A percentile compares a stretch with the other conserved stretches of the same genome.
Evolutionary conservation across 2,329 filamentous ascomycete species (phyloP).

Genomic region (Ophiocordyceps sinensis): DNA sequence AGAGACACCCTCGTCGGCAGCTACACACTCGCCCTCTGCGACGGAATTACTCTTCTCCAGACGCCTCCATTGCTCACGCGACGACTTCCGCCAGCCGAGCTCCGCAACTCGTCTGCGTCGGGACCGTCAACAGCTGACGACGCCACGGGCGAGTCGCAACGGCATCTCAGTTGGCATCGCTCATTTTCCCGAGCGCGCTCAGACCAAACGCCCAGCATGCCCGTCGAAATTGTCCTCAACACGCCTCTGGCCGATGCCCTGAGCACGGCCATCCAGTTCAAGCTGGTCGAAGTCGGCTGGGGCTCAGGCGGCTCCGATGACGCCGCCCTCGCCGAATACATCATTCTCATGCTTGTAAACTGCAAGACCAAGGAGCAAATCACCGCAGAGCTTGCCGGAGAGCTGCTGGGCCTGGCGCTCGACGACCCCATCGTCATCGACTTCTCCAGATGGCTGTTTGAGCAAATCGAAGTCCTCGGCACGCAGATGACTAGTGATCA

Average conservation of each 20-base stretch:
- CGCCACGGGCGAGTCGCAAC: slow-evolving; percentile 2
- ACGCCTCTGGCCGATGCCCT: slow-evolving; percentile 78
- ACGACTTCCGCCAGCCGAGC: neutral
- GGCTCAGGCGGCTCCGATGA: slow-evolving; percentile 64
- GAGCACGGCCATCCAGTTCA: slow-evolving; percentile 70
- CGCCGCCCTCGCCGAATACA: slow-evolving; percentile 83
- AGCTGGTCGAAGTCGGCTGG: slow-evolving; percentile 89
- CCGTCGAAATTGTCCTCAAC: slow-evolving; percentile 60
- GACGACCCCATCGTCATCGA: slow-evolving; percentile 72
- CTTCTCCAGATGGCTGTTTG: slow-evolving; percentile 89
- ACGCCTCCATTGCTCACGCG: neutral
- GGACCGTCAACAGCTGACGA: slow-evolving; percentile 2
- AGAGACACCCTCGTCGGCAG: neutral
- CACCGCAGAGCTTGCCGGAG: slow-evolving; percentile 71
- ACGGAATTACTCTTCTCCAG: neutral
- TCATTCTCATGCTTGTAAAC: slow-evolving; percentile 93
- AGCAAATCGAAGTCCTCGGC: slow-evolving; percentile 59
- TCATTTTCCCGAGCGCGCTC: neutral
- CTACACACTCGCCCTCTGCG: neutral
- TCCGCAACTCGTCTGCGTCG: neutral
- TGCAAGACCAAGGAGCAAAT: slow-evolving; percentile 88
- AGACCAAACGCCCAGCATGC: slow-evolving; percentile 39
- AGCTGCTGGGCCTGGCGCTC: slow-evolving; percentile 67
- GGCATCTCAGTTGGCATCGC: neutral
- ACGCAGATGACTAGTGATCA: slow-evolving; percentile 42